Conservation (phyloP, 345 rosid genomes). For the Chamaenerion angustifolium region DNA sequence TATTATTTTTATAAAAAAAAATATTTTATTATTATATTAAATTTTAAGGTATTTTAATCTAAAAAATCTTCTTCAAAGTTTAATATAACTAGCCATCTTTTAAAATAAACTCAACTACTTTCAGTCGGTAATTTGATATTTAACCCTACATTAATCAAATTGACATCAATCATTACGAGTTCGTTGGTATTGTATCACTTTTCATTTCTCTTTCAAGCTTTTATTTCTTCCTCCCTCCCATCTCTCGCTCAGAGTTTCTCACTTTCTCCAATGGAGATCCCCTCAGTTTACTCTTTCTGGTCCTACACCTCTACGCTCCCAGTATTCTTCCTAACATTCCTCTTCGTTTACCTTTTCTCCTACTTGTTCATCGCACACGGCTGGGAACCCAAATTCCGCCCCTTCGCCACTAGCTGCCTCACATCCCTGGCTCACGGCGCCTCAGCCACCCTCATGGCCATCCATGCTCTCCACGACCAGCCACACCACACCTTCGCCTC, state of each 20-base stretch:
- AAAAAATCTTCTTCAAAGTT: too few relatives aligned
- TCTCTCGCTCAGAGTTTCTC: neutral
- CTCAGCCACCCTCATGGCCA: conserved; percentile 50
- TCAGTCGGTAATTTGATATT: too few relatives aligned
- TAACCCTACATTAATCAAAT: too few relatives aligned
- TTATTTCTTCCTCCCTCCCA: neutral
- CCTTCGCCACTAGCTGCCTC: conserved; percentile 65
- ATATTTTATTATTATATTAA: too few relatives aligned
- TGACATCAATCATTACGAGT: too few relatives aligned
- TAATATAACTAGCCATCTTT: too few relatives aligned
- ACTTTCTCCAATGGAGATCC: conserved; percentile 1
- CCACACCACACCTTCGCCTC: conserved; percentile 24
- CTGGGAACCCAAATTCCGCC: conserved; percentile 41
- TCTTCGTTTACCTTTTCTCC: conserved; percentile 26
- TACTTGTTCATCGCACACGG: conserved; percentile 38
- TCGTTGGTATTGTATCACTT: too few relatives aligned
- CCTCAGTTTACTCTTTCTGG: neutral
- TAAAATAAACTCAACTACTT: too few relatives aligned
- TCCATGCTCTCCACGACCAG: conserved; percentile 19
- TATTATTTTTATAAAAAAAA: too few relatives aligned
- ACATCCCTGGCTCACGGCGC: conserved; percentile 68
- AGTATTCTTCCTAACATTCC: conserved; percentile 35
- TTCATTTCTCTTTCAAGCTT: too few relatives aligned
- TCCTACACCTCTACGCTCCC: conserved; percentile 1
- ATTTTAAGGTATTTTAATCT: too few relatives aligned